These are phyloP conservation scores for Phytopythium delawarense DNA, from an alignment of 352 stramenopile genomes.

Conservation along the genomic window DNA sequence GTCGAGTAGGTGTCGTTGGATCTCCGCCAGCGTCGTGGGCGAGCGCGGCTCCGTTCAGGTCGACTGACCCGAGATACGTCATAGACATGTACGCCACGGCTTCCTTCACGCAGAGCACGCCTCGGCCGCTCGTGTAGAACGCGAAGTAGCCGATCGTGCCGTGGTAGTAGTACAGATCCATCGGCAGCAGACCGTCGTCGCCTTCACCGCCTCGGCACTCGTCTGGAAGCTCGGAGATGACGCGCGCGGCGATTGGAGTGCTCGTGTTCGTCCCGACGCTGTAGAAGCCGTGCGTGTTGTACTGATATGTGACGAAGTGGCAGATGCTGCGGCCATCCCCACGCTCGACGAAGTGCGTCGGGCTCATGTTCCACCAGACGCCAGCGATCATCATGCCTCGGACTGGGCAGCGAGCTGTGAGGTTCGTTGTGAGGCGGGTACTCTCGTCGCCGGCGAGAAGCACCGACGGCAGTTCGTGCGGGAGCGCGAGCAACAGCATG, in stretches of 20 bases:
- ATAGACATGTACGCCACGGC: slow-evolving; percentile 16
- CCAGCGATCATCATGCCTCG: slow-evolving; percentile 9
- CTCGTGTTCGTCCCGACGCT: slow-evolving; percentile 4
- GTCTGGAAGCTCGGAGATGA: not conserved
- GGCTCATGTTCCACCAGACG: slow-evolving; percentile 18
- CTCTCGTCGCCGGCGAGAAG: not conserved
- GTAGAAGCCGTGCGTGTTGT: slow-evolving; percentile 1
- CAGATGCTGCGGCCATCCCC: slow-evolving; percentile 12
- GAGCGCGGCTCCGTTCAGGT: slow-evolving; percentile 20
- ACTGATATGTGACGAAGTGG: slow-evolving; percentile 19
- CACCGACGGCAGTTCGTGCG: not conserved
- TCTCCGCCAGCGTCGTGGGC: slow-evolving; percentile 8
- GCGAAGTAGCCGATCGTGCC: slow-evolving; percentile 13
- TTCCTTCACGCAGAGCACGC: slow-evolving; percentile 8
- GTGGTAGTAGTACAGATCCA: slow-evolving; percentile 17
- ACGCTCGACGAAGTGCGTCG: slow-evolving; percentile 14
- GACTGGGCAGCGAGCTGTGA: slow-evolving; percentile 6
- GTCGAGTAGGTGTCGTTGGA: not conserved
- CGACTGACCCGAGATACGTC: slow-evolving; percentile 16
- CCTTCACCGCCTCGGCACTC: not conserved
- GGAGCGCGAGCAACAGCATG: not conserved
- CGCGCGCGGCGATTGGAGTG: not conserved
- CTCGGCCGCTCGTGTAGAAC: slow-evolving; percentile 4
- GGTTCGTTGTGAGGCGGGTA: not conserved
- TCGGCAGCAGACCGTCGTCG: not conserved